These are phyloP conservation scores for Penicillium herquei DNA, from an alignment of 495 filamentous ascomycete genomes.

Conservation along the genomic window DNA sequence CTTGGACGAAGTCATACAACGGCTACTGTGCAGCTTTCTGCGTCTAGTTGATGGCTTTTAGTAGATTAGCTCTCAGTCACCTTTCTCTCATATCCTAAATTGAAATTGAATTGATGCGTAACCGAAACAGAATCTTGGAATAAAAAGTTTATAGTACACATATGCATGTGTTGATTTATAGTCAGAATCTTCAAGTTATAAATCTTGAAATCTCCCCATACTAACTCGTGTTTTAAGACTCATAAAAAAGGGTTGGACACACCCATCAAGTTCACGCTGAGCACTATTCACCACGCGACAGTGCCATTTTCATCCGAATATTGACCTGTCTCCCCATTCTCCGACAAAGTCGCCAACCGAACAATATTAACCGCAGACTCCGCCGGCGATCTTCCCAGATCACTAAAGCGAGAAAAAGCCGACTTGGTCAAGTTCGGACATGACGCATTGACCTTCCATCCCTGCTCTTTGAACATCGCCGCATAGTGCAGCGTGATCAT, in stretches of 20 bases:
- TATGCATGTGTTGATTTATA: too few species aligned
- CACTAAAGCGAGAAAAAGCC: conserved; percentile 15
- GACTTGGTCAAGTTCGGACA: conserved; percentile 26
- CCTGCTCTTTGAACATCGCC: conserved; percentile 18
- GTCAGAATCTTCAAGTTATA: too few species aligned
- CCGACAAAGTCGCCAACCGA: conserved; percentile 20
- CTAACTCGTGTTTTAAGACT: too few species aligned
- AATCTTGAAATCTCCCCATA: too few species aligned
- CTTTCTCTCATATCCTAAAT: not conserved
- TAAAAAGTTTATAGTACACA: too few species aligned
- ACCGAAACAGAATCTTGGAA: too few species aligned
- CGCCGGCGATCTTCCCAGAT: conserved; percentile 14
- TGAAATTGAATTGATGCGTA: too few species aligned
- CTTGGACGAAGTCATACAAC: not conserved
- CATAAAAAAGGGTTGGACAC: too few species aligned
- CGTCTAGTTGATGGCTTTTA: not conserved
- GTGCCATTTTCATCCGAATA: conserved; percentile 23
- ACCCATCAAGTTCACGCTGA: not conserved
- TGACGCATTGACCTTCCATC: conserved; percentile 28
- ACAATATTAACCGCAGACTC: conserved; percentile 28
- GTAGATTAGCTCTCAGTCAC: not conserved
- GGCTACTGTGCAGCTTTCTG: not conserved
- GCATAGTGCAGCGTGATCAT: conserved; percentile 34
- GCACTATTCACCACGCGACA: conserved; percentile 20
- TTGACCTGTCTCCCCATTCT: conserved; percentile 23